Evolutionary conservation across 2,329 filamentous ascomycete species (phyloP).

Genomic region (Cercospora sesami): DNA sequence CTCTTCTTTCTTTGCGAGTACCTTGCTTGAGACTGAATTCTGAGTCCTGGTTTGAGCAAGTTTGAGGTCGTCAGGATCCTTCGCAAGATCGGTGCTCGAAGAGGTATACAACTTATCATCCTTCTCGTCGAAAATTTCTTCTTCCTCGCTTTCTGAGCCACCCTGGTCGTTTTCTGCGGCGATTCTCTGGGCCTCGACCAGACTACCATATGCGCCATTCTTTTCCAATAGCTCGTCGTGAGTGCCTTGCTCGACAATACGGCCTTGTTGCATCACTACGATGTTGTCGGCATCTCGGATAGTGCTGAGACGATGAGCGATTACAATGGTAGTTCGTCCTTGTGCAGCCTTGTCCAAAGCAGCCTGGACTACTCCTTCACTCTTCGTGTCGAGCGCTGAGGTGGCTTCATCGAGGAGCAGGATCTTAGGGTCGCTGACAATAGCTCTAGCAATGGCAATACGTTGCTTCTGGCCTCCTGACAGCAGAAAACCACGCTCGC

Average conservation of each 20-base stretch:
- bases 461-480: conserved; percentile 93
- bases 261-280: conserved; percentile 81
- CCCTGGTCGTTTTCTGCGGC: conserved; percentile 60
- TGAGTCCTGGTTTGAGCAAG: conserved; percentile 55
- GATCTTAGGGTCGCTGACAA: conserved; percentile 89
- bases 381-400: conserved; percentile 88
- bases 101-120: conserved; percentile 31
- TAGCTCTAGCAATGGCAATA: conserved; percentile 87
- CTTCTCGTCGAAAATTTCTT: conserved; percentile 35
- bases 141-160: conserved; percentile 48
- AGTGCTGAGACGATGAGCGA: conserved; percentile 76
- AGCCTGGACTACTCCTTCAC: conserved; percentile 89
- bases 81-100: conserved; percentile 40
- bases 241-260: conserved; percentile 89
- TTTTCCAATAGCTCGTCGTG: conserved; percentile 75
- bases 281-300: conserved; percentile 61
- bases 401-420: conserved; percentile 94
- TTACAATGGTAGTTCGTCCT: conserved; percentile 91
- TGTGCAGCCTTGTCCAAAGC: conserved; percentile 82
- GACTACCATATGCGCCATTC: conserved; percentile 73
- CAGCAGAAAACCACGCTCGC: conserved; percentile 86
- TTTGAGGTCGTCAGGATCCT: conserved; percentile 64
- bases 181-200: conserved; percentile 88
- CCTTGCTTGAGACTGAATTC: conserved; percentile 66
- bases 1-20: conserved; percentile 56